Percentiles rank a stretch among this genome's conserved stretches.
These are phyloP conservation scores for Colletotrichum sp. DNA, from an alignment of 2,329 filamentous ascomycete genomes.

Conservation along the genomic window DNA sequence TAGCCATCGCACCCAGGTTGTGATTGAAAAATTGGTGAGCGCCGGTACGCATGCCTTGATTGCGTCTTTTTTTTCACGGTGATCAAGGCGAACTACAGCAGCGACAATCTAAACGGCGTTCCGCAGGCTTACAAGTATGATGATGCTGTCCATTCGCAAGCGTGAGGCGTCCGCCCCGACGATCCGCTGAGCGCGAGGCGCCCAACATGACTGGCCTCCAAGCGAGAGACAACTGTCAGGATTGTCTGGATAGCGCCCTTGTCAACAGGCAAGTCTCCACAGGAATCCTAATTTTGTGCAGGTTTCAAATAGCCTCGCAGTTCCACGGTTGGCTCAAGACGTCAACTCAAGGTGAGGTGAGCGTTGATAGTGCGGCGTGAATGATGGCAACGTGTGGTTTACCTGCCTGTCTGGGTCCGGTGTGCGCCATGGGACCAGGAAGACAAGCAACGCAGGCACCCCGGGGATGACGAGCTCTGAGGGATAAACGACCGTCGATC, in stretches of 20 bases:
- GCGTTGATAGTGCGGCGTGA: neutral
- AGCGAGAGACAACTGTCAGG: neutral
- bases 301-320: neutral
- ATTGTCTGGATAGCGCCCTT: neutral
- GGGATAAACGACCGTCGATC: neutral
- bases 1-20: neutral
- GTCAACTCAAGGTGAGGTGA: neutral
- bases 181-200: neutral
- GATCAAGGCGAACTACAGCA: neutral
- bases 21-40: neutral
- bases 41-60: neutral
- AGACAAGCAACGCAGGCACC: neutral
- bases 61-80: neutral
- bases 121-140: constrained; percentile 1
- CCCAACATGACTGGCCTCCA: neutral
- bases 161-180: constrained; percentile 4
- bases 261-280: neutral
- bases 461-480: neutral
- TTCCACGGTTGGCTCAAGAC: neutral
- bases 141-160: constrained; percentile 11
- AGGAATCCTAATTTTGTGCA: neutral
- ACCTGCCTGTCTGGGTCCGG: neutral
- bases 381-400: neutral
- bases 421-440: neutral
- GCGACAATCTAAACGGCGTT: neutral